Conservation (phyloP, 306 rosid genomes). For the Citrullus colocynthis region DNA sequence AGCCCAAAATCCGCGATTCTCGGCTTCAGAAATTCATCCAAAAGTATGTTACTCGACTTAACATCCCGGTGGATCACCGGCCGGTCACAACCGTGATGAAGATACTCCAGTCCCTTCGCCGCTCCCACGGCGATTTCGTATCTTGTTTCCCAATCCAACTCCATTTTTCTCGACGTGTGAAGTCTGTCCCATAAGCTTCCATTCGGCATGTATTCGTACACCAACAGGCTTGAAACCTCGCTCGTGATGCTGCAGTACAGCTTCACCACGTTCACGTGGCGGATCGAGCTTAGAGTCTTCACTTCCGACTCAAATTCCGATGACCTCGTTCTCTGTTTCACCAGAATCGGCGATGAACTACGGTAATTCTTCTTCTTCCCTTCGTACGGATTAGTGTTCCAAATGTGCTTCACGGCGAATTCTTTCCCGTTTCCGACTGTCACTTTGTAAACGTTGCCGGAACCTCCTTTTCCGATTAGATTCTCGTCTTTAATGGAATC, state of each 20-base stretch:
- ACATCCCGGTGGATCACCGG: slow-evolving; percentile 87
- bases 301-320: slow-evolving; percentile 82
- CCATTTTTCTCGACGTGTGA: slow-evolving; percentile 44
- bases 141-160: slow-evolving; percentile 86
- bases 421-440: slow-evolving; percentile 50
- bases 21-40: slow-evolving; percentile 83
- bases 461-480: slow-evolving; percentile 82
- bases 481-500: slow-evolving; percentile 76
- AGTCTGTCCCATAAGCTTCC: slow-evolving; percentile 90
- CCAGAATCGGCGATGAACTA: slow-evolving; percentile 45
- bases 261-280: slow-evolving; percentile 95
- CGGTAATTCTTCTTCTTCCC: slow-evolving; percentile 14
- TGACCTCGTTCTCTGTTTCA: slow-evolving; percentile 20
- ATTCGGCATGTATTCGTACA: slow-evolving; percentile 72
- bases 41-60: slow-evolving; percentile 76
- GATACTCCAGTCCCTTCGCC: slow-evolving; percentile 85
- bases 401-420: slow-evolving; percentile 81
- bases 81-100: slow-evolving; percentile 72
- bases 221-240: slow-evolving; percentile 80
- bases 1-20: slow-evolving; percentile 88
- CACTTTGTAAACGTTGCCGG: slow-evolving; percentile 78
- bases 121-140: slow-evolving; percentile 74
- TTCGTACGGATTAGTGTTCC: slow-evolving; percentile 36
- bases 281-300: slow-evolving; percentile 57
- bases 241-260: slow-evolving; percentile 79